phyloP scores from a whole-genome alignment of 2,329 filamentous ascomycete genomes.

The Penicillium sp. region DNA sequence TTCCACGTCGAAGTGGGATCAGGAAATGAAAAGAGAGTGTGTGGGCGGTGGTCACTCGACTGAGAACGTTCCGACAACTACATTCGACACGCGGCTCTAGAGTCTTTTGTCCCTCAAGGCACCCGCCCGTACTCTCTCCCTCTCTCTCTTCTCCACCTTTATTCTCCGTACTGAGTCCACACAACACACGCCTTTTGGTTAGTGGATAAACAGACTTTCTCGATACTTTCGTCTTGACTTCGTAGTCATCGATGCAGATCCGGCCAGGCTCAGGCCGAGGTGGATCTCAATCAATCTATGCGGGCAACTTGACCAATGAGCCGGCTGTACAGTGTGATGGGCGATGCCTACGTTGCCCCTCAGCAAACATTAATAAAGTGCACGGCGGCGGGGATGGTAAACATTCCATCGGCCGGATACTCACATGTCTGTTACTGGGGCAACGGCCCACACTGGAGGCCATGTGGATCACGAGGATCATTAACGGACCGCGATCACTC shows the following conservation, averaged over 20 bases:
- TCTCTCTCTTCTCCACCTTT: no score
- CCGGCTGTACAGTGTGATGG: background rate
- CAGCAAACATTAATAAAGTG: constrained; percentile 16
- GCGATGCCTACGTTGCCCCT: constrained; percentile 5
- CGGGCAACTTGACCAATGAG: constrained; percentile 10
- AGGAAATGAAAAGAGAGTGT: no score
- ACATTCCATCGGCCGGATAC: constrained; percentile 8
- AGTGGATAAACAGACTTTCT: constrained; percentile 1
- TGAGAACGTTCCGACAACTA: no score
- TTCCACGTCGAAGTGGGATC: no score
- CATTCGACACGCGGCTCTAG: no score
- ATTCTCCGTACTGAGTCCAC: background rate
- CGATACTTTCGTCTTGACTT: background rate
- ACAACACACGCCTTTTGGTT: background rate
- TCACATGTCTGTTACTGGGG: constrained; percentile 12
- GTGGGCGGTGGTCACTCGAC: no score
- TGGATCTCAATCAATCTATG: background rate
- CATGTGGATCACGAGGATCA: background rate
- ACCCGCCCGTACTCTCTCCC: no score
- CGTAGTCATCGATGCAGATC: background rate
- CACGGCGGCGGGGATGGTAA: constrained; percentile 8
- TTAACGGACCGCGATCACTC: no score
- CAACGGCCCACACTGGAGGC: constrained; percentile 10
- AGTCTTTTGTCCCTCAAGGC: no score
- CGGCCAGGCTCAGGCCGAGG: background rate